Evolutionary conservation across 768 basidiomycete species (phyloP).

Genomic region (Pulveroboletus ravenelii): DNA sequence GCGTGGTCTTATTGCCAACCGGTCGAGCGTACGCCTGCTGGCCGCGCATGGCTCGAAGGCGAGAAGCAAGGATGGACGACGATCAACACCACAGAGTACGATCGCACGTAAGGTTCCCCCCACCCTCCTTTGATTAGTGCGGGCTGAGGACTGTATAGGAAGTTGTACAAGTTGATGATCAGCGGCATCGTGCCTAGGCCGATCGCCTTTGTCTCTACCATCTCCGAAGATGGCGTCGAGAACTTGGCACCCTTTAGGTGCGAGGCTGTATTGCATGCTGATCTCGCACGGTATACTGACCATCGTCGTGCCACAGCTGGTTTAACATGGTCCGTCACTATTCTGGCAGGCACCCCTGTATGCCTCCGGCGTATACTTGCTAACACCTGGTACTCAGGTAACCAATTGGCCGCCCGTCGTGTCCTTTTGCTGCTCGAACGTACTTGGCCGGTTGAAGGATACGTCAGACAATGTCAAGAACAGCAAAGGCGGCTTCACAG

Average conservation of each 20-base stretch:
- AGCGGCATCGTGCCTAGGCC: constrained; percentile 42
- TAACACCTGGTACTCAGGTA: constrained; percentile 12
- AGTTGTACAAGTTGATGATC: constrained; percentile 33
- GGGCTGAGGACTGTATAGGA: constrained; percentile 6
- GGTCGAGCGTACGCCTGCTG: constrained; percentile 26
- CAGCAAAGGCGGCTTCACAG: constrained; percentile 45
- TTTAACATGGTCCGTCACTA: constrained; percentile 24
- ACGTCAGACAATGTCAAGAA: constrained; percentile 43
- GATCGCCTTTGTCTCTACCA: constrained; percentile 40
- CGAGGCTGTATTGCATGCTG: not conserved
- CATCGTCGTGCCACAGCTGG: constrained; percentile 18
- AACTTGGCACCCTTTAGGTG: constrained; percentile 45
- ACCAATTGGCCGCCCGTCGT: constrained; percentile 30
- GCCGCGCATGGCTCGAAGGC: constrained; percentile 32
- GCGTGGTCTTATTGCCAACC: constrained; percentile 30
- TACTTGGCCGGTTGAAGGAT: constrained; percentile 33
- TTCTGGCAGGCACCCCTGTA: too few species aligned
- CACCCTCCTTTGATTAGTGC: not conserved
- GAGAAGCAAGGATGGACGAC: constrained; percentile 34
- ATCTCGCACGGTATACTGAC: not conserved
- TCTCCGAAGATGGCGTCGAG: constrained; percentile 29
- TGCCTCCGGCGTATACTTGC: not conserved
- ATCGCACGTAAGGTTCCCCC: constrained; percentile 20
- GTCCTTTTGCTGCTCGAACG: constrained; percentile 29
- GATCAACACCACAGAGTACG: constrained; percentile 29